Evolutionary conservation across 1,139 yeast species (phyloP), one percentile per base, ranked within the genome.

Genomic region (Pichia sp.): DNA sequence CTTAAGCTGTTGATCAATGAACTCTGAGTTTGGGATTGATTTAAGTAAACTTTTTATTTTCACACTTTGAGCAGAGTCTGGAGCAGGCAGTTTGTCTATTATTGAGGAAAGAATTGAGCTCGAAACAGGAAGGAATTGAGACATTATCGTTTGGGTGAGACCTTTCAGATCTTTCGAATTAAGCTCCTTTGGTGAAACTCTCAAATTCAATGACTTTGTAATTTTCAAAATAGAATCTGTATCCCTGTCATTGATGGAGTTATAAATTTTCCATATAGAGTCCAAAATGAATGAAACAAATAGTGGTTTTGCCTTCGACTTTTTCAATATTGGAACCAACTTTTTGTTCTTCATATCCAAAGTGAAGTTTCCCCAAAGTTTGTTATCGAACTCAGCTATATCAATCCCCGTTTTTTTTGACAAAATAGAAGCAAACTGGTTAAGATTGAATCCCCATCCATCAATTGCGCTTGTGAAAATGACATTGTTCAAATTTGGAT

Each of bases 391-490:
- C 52, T 82, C 89, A 34, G 80, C 79, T 55, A 90, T 83, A 57
- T 89, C 87, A 60, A 93, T 86, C 0, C 96, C 97, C 37, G 93
- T 73, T 63, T 89, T 90, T 40, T 82, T 80, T 70, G 86, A 95
- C 65, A 89, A 89, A 41, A 95, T 82, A 54, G 87, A 83, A 5
- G 97, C 88, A 70, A 93, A 87, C 55, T 95, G 96, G 54, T 87
- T 82, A 40, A 95, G 75, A 48, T 90, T 87, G 68, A 95, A 95
- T 0, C 98, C 99, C 99, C 99, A 95, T 4, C 98, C 98, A 69
- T 93, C 99, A 23, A 87, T 75, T 0, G 99, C 99, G 41, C 96
- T 85, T 0, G 96, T 91, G 72, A 95, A 93, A 1, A 95, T 83
- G 6, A 95, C 98, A 65, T 95, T 95, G 66, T 91, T 90, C 63